Base-by-base conservation (phyloP, 2,329 filamentous ascomycete genomes). In the Colletotrichum eremochloae region DNA sequence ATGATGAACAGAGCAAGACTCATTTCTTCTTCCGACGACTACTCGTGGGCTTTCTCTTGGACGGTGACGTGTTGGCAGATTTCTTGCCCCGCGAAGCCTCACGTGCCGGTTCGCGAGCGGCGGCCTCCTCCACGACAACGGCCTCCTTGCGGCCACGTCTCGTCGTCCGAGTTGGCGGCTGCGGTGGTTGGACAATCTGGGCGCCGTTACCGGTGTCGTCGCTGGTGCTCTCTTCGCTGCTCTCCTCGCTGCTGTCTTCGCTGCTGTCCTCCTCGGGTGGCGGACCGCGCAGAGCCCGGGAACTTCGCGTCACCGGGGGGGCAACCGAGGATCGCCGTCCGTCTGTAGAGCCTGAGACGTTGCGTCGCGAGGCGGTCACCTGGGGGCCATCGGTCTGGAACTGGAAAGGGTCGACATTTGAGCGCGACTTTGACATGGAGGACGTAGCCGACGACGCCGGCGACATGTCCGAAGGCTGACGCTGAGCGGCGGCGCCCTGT, bases 331-430 rank as follows among this genome's bases (percentile, higher is more conserved):
- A 73, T 52, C 78, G 76, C 42, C 80, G 76, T 68, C 77, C 56
- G 7, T 82, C 81, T 1, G 78, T 72, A 44, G 81, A 77, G n/a
- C 82, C 82, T 20, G 82, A 81, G 20, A 78, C 76, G 62, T 82
- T 80, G 63, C 83, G 81, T 75, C 82, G 81, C 74, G 80, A 78
- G 40, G 80, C 76, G 64, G 81, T 79, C 65, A 78, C 79, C 42
- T 82, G 84, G 46, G 86, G 77, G 15, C 84, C 85, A 31, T 80
- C 81, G 5, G 84, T 86, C 79, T 89, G 86, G 76, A 86, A 90
- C 73, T 84, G 83, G 71, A 90, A 89, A 5, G 88, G 87, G 71
- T 90, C 85, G 18, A 81, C 68, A 5, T 74, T 74, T 48, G 72
- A 67, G 15, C 75, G 79, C 38, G 76, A 76, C 44, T 77, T 77